Conservation (phyloP, 805 yeast genomes). For the Candida sonorensis region DNA sequence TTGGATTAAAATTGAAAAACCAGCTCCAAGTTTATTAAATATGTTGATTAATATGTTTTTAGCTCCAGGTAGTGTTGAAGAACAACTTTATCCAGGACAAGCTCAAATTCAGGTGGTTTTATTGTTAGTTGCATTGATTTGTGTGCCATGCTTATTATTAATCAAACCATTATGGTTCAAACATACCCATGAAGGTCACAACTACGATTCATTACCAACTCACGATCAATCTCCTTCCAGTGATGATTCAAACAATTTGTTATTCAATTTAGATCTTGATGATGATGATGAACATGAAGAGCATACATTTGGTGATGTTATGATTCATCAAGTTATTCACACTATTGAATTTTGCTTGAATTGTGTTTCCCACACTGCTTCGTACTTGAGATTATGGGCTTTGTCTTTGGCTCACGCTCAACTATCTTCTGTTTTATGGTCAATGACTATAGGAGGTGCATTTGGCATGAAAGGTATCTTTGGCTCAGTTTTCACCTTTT, state of each 20-base stretch:
- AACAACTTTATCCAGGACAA: slow-evolving; percentile 60
- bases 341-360: slow-evolving; percentile 76
- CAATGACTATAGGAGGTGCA: slow-evolving; percentile 56
- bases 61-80: slow-evolving; percentile 64
- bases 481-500: slow-evolving; percentile 53
- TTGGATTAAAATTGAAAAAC: slow-evolving; percentile 55
- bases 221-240: slow-evolving; percentile 1
- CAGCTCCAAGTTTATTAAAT: slow-evolving; percentile 68
- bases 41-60: slow-evolving; percentile 74
- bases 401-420: slow-evolving; percentile 77
- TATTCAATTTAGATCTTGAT: slow-evolving; percentile 6
- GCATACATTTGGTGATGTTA: slow-evolving; percentile 55
- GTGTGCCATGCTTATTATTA: slow-evolving; percentile 70
- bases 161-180: slow-evolving; percentile 46
- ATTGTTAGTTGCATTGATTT: slow-evolving; percentile 51
- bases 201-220: not conserved
- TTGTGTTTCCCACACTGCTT: slow-evolving; percentile 76
- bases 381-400: slow-evolving; percentile 74
- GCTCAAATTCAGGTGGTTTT: slow-evolving; percentile 52
- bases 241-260: not conserved
- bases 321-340: slow-evolving; percentile 75
- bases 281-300: slow-evolving; percentile 35
- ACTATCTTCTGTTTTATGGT: slow-evolving; percentile 66
- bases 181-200: slow-evolving; percentile 20
- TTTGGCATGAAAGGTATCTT: slow-evolving; percentile 40